phyloP scores from a whole-genome alignment of 208 protist genomes.

The Giardia muris region DNA sequence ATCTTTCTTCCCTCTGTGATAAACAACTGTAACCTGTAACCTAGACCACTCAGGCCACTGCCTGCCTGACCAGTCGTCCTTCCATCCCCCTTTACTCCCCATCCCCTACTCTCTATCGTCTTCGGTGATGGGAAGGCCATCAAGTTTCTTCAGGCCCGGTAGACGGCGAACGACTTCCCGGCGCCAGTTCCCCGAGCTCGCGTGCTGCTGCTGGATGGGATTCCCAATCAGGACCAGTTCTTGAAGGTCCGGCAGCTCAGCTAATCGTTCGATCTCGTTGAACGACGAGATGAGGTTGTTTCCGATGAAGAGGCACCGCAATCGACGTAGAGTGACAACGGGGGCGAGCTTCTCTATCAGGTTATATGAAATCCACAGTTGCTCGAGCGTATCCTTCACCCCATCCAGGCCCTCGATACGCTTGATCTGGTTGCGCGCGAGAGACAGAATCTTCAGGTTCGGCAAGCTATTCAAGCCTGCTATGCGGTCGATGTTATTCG shows the following conservation, averaged over 20 bases:
- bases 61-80: no score
- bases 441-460: conserved; percentile 67
- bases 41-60: no score
- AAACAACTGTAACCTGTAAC: no score
- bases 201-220: conserved; percentile 48
- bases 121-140: conserved; percentile 15
- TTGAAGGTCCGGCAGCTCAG: conserved; percentile 65
- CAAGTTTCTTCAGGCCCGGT: conserved; percentile 20
- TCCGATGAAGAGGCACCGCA: conserved; percentile 68
- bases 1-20: no score
- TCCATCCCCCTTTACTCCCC: conserved; percentile 10
- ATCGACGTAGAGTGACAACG: conserved; percentile 67
- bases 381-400: conserved; percentile 59
- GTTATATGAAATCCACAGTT: conserved; percentile 82
- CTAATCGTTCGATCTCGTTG: conserved; percentile 70
- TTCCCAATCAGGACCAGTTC: conserved; percentile 74
- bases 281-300: conserved; percentile 77
- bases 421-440: conserved; percentile 73
- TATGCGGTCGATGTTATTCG: conserved; percentile 19
- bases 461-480: conserved; percentile 32
- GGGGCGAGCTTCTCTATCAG: conserved; percentile 71
- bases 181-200: not conserved
- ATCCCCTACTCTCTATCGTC: not conserved
- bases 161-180: not conserved
- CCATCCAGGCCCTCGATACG: conserved; percentile 75